Evolutionary conservation across 345 rosid species (phyloP), one percentile per base, ranked within the genome.

Genomic region (Erucastrum elatum): DNA sequence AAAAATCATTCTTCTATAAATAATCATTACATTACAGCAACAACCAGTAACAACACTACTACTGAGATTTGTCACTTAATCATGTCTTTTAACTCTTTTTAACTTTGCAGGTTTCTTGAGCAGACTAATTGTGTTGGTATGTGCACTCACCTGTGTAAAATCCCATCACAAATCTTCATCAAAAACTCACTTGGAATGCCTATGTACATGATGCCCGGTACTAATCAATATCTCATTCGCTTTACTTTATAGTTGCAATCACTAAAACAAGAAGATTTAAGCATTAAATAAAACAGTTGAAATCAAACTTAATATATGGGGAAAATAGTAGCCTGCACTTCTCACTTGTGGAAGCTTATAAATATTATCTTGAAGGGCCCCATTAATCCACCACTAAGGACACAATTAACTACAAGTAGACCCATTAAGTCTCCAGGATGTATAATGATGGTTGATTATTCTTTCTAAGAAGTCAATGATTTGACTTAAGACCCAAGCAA

Each of bases 71-170:
- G 27, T 26, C 64, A 60, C 15, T 25, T 26, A 60, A 13, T 72
- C 64, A 34, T 66, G 65, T 46, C 53, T 27, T 26, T 68, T 60
- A 26, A 67, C 13, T 72, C 66, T 60, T 65, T 63, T 4, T 10
- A 30, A 21, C 9, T 70, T 70, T 81, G 71, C 82, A 94, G 99
- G 87, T 90, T 95, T 82, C 84, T 95, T 51, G 99, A 91, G 81
- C 90, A 90, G 82, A 81, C 87, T 33, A 90, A 89, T 75, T 95
- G 99, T 74, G 89, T 88, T 8, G 96, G 99, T 33, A 90, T 89
- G 97, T 95, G 99, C 80, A 89, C 89, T 46, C 92, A 95, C 82
- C 85, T 95, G 10, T 95, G 99, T 59, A 95, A 89, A 83, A 79
- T 86, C 69, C 96, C 99, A 59, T 80, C 85, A 58, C 99, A 92